These are phyloP conservation scores for Pisolithus albus DNA, from an alignment of 768 basidiomycete species.

Conservation along the genomic window DNA sequence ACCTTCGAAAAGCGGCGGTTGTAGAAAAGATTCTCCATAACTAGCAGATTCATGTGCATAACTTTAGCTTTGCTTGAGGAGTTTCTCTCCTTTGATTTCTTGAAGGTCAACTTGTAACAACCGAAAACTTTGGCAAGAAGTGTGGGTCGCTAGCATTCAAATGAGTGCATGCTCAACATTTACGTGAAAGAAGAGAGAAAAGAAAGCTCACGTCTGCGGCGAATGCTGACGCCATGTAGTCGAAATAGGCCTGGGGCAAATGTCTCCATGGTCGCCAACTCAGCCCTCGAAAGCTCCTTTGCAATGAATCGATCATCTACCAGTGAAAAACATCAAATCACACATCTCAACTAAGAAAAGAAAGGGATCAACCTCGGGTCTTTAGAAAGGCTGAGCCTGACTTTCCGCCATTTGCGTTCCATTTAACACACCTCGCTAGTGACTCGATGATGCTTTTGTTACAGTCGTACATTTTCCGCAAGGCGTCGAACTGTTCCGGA, in stretches of 20 bases:
- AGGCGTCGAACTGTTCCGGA: conserved; percentile 93
- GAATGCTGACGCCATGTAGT: conserved; percentile 95
- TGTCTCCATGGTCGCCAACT: conserved; percentile 91
- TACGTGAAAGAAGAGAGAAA: neutral
- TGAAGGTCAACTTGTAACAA: conserved; percentile 90
- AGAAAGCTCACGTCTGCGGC: conserved; percentile 59
- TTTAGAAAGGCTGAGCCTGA: conserved; percentile 96
- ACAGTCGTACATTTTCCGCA: conserved; percentile 88
- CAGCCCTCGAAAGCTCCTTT: conserved; percentile 87
- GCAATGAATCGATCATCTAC: conserved; percentile 97
- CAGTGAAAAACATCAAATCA: neutral
- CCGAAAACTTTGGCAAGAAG: conserved; percentile 95
- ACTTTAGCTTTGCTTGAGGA: conserved; percentile 58
- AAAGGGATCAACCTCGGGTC: conserved; percentile 61
- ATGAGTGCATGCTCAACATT: conserved; percentile 6
- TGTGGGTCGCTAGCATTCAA: conserved; percentile 67
- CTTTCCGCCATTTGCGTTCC: conserved; percentile 93
- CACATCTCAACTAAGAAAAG: neutral
- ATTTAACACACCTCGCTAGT: conserved; percentile 88
- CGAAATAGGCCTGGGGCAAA: conserved; percentile 98
- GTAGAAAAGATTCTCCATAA: conserved; percentile 98
- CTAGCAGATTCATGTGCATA: conserved; percentile 89
- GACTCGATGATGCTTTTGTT: conserved; percentile 93
- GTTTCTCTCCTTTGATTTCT: conserved; percentile 65
- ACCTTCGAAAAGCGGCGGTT: conserved; percentile 87